A percentile compares a stretch with the other conserved stretches of the same genome.
phyloP scores from a whole-genome alignment of 805 yeast species.

The Metschnikowia kunwiensis region DNA sequence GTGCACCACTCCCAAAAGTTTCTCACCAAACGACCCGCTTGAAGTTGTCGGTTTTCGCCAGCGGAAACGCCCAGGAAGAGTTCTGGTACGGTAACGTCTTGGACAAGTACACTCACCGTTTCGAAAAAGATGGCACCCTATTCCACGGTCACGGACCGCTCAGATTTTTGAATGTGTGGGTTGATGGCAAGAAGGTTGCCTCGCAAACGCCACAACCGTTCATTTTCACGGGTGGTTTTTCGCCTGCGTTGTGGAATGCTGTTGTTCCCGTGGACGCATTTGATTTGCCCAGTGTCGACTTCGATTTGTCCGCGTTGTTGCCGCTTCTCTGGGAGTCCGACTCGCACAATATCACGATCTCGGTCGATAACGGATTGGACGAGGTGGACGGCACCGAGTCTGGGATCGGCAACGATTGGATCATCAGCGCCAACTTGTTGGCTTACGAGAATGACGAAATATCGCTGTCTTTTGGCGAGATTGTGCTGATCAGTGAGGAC shows the following conservation, averaged over 20 bases:
- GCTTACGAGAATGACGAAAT: constrained; percentile 51
- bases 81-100: constrained; percentile 72
- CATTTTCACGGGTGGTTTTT: constrained; percentile 75
- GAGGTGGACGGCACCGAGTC: constrained; percentile 14
- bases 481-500: constrained; percentile 23
- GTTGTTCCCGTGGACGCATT: constrained; percentile 72
- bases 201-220: constrained; percentile 67
- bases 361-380: constrained; percentile 18
- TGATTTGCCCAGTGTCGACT: constrained; percentile 65
- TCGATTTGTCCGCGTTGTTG: constrained; percentile 68
- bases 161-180: constrained; percentile 59
- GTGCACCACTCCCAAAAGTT: constrained; percentile 43
- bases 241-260: constrained; percentile 80
- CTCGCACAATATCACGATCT: constrained; percentile 26
- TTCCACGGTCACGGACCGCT: constrained; percentile 68
- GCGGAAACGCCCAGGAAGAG: constrained; percentile 80
- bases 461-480: constrained; percentile 36
- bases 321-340: constrained; percentile 59
- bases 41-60: constrained; percentile 55
- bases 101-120: constrained; percentile 44
- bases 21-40: constrained; percentile 58
- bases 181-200: constrained; percentile 58
- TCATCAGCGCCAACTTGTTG: constrained; percentile 52
- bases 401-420: constrained; percentile 54
- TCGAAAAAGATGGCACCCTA: constrained; percentile 25